phyloP scores from a whole-genome alignment of 768 basidiomycete species.

The Strobilomyces echinocephalus region DNA sequence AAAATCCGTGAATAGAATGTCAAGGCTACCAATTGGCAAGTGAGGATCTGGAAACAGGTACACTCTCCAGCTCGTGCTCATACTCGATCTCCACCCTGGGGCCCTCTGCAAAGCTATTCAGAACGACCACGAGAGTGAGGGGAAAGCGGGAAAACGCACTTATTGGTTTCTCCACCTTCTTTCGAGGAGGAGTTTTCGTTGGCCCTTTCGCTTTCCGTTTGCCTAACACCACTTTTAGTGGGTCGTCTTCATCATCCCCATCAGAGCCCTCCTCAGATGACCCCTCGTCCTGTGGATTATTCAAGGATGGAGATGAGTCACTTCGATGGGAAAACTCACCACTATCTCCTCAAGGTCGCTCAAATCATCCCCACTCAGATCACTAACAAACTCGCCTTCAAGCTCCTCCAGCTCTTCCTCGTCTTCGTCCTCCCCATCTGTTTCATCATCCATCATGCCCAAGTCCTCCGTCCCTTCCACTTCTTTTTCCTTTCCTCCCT shows the following conservation, averaged over 20 bases:
- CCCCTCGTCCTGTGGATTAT: constrained; percentile 28
- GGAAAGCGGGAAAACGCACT: constrained; percentile 38
- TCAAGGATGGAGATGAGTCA: constrained; percentile 18
- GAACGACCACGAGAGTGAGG: constrained; percentile 1
- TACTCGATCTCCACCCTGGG: constrained; percentile 93
- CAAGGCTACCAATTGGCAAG: constrained; percentile 51
- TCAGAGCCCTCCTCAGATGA: constrained; percentile 38
- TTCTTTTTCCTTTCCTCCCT: constrained; percentile 41
- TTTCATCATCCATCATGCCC: constrained; percentile 51
- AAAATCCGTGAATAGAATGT: too few relatives aligned
- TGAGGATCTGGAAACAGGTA: constrained; percentile 49
- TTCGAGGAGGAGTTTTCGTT: constrained; percentile 39
- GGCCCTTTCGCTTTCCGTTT: constrained; percentile 61
- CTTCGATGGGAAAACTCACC: constrained; percentile 39
- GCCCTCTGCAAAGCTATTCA: constrained; percentile 43
- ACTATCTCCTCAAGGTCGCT: constrained; percentile 60
- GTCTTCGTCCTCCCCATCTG: constrained; percentile 43
- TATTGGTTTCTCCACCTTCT: constrained; percentile 59
- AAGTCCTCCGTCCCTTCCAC: constrained; percentile 39
- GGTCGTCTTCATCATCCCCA: constrained; percentile 36
- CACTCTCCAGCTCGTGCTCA: constrained; percentile 83
- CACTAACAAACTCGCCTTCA: constrained; percentile 55
- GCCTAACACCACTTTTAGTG: constrained; percentile 45
- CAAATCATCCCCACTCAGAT: constrained; percentile 53
- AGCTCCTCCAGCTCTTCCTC: constrained; percentile 46